These are phyloP conservation scores for Geotrichum citri-aurantii DNA, from an alignment of 1,139 yeast species.

Conservation along the genomic window DNA sequence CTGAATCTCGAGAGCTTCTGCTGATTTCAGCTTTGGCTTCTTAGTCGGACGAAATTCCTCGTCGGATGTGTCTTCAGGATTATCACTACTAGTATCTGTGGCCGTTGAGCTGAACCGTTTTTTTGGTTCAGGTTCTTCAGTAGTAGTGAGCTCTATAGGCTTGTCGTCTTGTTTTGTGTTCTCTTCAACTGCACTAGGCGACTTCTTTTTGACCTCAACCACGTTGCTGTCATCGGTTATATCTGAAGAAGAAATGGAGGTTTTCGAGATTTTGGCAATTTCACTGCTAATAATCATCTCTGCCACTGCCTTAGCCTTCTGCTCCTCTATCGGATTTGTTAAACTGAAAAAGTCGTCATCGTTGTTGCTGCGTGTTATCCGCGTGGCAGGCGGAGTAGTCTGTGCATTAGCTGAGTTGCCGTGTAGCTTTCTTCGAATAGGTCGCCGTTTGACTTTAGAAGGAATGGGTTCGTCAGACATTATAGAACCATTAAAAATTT, in stretches of 20 bases:
- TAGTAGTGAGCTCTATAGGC: neutral
- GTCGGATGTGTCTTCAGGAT: neutral
- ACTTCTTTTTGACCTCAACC: neutral
- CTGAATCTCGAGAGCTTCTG: neutral
- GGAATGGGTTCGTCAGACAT: neutral
- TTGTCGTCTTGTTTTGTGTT: neutral
- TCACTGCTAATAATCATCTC: neutral
- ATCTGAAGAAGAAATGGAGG: neutral
- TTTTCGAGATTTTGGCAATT: neutral
- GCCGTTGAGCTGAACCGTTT: neutral
- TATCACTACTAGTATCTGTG: neutral
- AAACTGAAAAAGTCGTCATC: constrained; percentile 15
- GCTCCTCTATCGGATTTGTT: constrained; percentile 1
- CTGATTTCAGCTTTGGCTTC: neutral
- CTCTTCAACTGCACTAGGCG: neutral
- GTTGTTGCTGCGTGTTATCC: neutral
- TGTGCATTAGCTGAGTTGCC: neutral
- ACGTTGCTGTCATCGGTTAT: neutral
- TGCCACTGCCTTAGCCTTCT: neutral
- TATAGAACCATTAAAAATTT: neutral
- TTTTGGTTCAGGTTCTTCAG: neutral
- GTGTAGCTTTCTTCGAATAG: neutral
- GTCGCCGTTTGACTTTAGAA: neutral
- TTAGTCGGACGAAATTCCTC: neutral
- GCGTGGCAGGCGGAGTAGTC: neutral